A percentile compares a stretch with the other conserved stretches of the same genome.
Evolutionary conservation across 257 asterid species (phyloP).

Genomic region (Rehmannia glutinosa): DNA sequence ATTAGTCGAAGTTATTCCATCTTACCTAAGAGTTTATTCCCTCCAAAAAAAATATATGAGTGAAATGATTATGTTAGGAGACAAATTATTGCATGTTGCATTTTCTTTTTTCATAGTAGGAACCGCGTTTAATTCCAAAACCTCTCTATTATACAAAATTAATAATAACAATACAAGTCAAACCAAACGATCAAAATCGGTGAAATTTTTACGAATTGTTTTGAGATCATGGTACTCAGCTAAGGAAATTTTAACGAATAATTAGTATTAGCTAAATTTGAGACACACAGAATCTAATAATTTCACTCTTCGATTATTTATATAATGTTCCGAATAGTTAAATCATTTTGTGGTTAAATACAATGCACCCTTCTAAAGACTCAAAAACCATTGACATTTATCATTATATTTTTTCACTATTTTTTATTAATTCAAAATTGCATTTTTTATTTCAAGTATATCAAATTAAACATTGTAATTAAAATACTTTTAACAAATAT

Average conservation of each 20-base stretch:
- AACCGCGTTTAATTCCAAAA: slow-evolving; percentile 17
- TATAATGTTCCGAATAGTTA: not conserved
- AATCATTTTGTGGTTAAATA: not conserved
- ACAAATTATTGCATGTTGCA: slow-evolving; percentile 20
- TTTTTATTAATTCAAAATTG: no score
- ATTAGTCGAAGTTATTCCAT: slow-evolving; percentile 27
- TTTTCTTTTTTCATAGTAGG: not conserved
- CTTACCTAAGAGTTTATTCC: slow-evolving; percentile 2
- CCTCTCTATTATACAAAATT: not conserved
- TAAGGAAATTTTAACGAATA: no score
- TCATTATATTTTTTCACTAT: not conserved
- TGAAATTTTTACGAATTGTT: not conserved
- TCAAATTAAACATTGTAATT: no score
- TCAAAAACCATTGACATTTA: not conserved
- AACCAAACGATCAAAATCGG: slow-evolving; percentile 11
- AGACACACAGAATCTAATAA: not conserved
- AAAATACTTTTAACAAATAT: no score
- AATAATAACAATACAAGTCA: slow-evolving; percentile 13
- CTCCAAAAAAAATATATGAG: slow-evolving; percentile 1
- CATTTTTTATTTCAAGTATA: no score
- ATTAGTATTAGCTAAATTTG: not conserved
- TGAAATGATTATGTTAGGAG: slow-evolving; percentile 23
- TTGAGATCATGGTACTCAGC: not conserved
- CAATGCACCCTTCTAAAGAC: not conserved
- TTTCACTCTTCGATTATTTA: not conserved